phyloP scores from a whole-genome alignment of 352 stramenopile genomes.

The Phytophthora capsici region DNA sequence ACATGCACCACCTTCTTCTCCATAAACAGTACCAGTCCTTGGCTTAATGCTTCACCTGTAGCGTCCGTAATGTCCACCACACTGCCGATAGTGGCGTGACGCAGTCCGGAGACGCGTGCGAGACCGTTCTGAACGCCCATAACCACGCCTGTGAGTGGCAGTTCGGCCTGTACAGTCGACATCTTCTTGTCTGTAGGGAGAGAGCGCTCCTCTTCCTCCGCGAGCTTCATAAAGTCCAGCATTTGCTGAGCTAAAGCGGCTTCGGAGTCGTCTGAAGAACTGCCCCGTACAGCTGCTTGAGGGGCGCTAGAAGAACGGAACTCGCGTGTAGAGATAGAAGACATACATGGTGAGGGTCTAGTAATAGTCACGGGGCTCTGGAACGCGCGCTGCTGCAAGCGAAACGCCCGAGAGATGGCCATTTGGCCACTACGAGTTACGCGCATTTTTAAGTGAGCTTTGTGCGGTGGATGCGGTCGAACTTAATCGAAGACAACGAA shows the following conservation, averaged over 20 bases:
- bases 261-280: constrained; percentile 51
- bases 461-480: too few relatives aligned
- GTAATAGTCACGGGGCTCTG: neutral
- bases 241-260: constrained; percentile 72
- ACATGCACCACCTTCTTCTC: constrained; percentile 68
- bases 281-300: constrained; percentile 6
- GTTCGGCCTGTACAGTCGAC: constrained; percentile 31
- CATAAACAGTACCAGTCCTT: constrained; percentile 63
- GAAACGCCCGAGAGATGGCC: constrained; percentile 14
- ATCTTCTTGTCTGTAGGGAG: neutral
- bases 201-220: constrained; percentile 30
- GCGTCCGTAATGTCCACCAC: constrained; percentile 53
- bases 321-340: neutral
- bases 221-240: constrained; percentile 67
- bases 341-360: neutral
- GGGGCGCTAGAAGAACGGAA: constrained; percentile 15
- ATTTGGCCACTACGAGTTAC: constrained; percentile 6
- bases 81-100: constrained; percentile 75
- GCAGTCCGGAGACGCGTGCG: constrained; percentile 74
- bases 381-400: constrained; percentile 3
- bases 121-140: constrained; percentile 78
- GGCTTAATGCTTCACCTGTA: constrained; percentile 36
- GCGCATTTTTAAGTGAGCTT: constrained; percentile 1
- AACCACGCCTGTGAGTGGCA: constrained; percentile 60
- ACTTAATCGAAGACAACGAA: neutral